Conservation (phyloP, 345 rosid species). For the Erysimum cheiranthoides region DNA sequence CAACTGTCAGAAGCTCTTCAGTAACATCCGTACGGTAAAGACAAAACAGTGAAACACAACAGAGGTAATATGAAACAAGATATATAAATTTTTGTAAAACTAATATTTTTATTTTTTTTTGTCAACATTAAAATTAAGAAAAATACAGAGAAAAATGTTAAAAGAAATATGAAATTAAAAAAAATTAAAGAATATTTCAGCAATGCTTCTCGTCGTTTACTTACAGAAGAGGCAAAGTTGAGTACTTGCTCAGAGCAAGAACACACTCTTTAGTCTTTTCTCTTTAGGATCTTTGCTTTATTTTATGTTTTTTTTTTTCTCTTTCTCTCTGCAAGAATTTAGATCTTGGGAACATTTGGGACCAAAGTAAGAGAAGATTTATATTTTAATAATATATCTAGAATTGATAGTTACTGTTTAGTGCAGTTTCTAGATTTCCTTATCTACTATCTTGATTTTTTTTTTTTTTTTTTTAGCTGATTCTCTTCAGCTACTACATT, state of each 20-base stretch:
- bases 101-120: too few species aligned
- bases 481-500: constrained; percentile 27
- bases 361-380: constrained; percentile 34
- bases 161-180: neutral
- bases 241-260: constrained; percentile 17
- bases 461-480: neutral
- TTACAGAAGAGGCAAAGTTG: constrained; percentile 41
- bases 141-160: constrained; percentile 4
- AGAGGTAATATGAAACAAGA: neutral
- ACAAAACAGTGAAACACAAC: constrained; percentile 13
- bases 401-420: constrained; percentile 35
- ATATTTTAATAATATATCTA: neutral
- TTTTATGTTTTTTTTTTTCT: neutral
- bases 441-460: neutral
- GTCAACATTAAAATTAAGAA: too few species aligned
- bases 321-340: neutral
- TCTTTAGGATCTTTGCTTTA: constrained; percentile 32
- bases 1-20: constrained; percentile 28
- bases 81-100: too few species aligned
- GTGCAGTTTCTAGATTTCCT: constrained; percentile 31
- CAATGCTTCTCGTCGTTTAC: constrained; percentile 33
- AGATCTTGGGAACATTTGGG: constrained; percentile 22
- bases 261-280: constrained; percentile 18
- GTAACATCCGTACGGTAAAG: constrained; percentile 5
- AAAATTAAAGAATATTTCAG: neutral